These are phyloP conservation scores for Cyclotella cryptica DNA, from an alignment of 108 stramenopile genomes.

Conservation along the genomic window DNA sequence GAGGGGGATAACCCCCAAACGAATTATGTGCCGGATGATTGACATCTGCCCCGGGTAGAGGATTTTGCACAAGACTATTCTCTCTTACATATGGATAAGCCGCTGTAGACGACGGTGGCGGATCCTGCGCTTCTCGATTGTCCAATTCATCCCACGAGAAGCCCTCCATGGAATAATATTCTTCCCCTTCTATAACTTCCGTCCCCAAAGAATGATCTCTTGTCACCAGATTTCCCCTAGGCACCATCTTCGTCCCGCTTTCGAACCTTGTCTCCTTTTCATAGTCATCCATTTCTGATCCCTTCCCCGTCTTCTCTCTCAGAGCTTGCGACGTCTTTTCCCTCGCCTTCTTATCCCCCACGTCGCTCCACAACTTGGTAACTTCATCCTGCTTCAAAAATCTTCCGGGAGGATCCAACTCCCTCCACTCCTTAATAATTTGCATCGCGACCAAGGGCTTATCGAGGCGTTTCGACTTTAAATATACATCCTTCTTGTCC, in stretches of 20 bases:
- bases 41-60: neutral
- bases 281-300: slow-evolving; percentile 22
- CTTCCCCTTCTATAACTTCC: slow-evolving; percentile 55
- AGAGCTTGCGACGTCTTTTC: slow-evolving; percentile 90
- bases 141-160: slow-evolving; percentile 77
- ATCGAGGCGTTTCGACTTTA: slow-evolving; percentile 80
- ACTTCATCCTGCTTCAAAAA: slow-evolving; percentile 84
- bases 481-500: slow-evolving; percentile 76
- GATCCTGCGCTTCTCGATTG: slow-evolving; percentile 14
- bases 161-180: slow-evolving; percentile 62
- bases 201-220: slow-evolving; percentile 83
- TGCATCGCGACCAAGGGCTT: slow-evolving; percentile 87
- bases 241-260: slow-evolving; percentile 52
- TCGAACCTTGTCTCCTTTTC: slow-evolving; percentile 40
- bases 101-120: slow-evolving; percentile 18
- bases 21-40: slow-evolving; percentile 7
- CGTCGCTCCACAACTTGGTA: slow-evolving; percentile 83
- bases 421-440: slow-evolving; percentile 79
- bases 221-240: slow-evolving; percentile 50
- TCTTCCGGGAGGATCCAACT: slow-evolving; percentile 78
- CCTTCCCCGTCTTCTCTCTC: slow-evolving; percentile 83
- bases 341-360: slow-evolving; percentile 87
- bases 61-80: slow-evolving; percentile 41
- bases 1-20: neutral
- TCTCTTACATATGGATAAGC: slow-evolving; percentile 47